Evolutionary conservation across 306 rosid species (phyloP), one percentile per base, ranked within the genome.

Genomic region (Lathyrus oleraceus): DNA sequence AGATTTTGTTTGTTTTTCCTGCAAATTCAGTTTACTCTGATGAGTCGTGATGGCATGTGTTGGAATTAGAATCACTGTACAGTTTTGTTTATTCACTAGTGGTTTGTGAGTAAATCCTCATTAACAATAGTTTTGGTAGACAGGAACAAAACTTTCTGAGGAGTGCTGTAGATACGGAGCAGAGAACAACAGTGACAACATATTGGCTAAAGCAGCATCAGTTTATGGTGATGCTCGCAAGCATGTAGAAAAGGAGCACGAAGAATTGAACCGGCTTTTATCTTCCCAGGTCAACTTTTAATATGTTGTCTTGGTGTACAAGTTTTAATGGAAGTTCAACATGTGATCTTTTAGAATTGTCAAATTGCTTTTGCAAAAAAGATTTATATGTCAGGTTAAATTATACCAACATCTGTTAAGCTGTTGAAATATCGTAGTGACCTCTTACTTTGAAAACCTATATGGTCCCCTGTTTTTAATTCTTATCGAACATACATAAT

Each of bases 141-240:
- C 84, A 94, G 99, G 99, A 76, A 91, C 89, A 62, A 94, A 94
- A 82, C 87, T 94, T 79, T 94, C 97, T 70, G 99, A 91, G 82
- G 97, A 91, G 72, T 94, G 99, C 87, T 87, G 96, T 87, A 89
- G 40, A 85, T 94, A 91, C 76, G 99, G 99, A 81, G 91, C 95
- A 73, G 96, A 87, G 87, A 94, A 91, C 79, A 73, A 70, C 47
- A 67, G 61, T 51, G 99, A 91, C 69, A 82, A 83, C 66, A 82
- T 94, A 69, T 83, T 94, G 62, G 91, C 99, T n/a, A 91, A 91
- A 85, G 96, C 95, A 16, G 91, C 99, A 61, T 88, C 97, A 19
- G 85, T 94, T 75, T 91, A 91, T 79, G 99, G 97, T 8, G 99
- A 94, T 79, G 88, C 97, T 72, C 89, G 91, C 58, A 86, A 91